These are phyloP conservation scores for Penicillium roqueforti DNA, from an alignment of 495 filamentous ascomycete genomes.

Conservation along the genomic window DNA sequence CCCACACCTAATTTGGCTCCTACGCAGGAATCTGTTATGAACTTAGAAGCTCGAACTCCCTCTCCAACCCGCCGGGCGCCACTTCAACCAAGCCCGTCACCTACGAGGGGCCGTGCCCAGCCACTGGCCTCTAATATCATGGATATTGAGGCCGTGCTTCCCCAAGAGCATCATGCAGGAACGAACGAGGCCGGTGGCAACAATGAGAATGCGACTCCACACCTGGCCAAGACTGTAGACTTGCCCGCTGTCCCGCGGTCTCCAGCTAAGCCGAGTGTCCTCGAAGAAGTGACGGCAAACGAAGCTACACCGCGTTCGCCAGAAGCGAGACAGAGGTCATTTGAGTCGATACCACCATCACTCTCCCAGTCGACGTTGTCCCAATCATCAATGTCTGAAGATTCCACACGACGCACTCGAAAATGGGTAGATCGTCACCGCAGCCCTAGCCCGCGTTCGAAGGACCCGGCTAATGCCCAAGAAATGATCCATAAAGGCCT, in stretches of 20 bases:
- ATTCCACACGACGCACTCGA: constrained; percentile 19
- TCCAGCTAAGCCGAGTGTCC: constrained; percentile 22
- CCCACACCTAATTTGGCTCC: constrained; percentile 14
- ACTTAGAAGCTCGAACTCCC: constrained; percentile 13
- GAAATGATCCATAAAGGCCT: constrained; percentile 74
- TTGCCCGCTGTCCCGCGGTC: constrained; percentile 19
- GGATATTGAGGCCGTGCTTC: constrained; percentile 1
- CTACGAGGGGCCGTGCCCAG: constrained; percentile 17
- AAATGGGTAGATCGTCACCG: constrained; percentile 30
- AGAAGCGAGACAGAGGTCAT: constrained; percentile 10
- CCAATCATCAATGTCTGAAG: constrained; percentile 11
- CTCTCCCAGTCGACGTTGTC: constrained; percentile 3
- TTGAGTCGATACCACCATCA: constrained; percentile 21
- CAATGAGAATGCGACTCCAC: constrained; percentile 28
- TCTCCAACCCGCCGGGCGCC: constrained; percentile 21
- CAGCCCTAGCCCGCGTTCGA: constrained; percentile 37
- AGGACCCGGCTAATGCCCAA: constrained; percentile 45
- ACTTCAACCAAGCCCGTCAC: constrained; percentile 22
- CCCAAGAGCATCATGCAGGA: constrained; percentile 7
- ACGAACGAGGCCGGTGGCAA: constrained; percentile 7
- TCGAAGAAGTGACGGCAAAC: constrained; percentile 26
- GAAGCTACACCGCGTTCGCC: constrained; percentile 12
- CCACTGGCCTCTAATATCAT: constrained; percentile 7
- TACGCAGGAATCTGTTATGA: constrained; percentile 3
- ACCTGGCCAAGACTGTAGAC: constrained; percentile 12